Conservation (phyloP, 352 stramenopile species). For the Phytophthora syringae region DNA sequence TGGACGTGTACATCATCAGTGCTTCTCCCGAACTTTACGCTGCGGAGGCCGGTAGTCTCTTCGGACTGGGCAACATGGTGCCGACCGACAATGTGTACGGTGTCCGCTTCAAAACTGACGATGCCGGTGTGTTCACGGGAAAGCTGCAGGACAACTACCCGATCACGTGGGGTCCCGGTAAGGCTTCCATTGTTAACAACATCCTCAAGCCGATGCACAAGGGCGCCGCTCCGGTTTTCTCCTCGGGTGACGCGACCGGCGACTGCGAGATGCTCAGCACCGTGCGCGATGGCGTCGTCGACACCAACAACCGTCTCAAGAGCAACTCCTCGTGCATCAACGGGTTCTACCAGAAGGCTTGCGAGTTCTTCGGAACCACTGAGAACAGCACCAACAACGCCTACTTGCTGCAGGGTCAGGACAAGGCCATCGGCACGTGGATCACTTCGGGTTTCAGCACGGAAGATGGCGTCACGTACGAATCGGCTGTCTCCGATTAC, state of each 20-base stretch:
- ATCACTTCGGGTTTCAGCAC: constrained; percentile 74
- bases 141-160: constrained; percentile 54
- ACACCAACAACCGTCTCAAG: constrained; percentile 75
- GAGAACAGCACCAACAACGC: constrained; percentile 52
- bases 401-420: constrained; percentile 70
- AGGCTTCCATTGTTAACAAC: constrained; percentile 55
- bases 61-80: constrained; percentile 60
- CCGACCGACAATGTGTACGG: constrained; percentile 58
- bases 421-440: constrained; percentile 67
- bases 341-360: constrained; percentile 65
- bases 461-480: constrained; percentile 59
- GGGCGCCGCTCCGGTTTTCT: constrained; percentile 54
- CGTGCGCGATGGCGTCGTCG: constrained; percentile 62
- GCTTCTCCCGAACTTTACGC: constrained; percentile 65
- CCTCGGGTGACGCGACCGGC: constrained; percentile 59
- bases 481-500: constrained; percentile 44
- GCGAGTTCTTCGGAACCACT: constrained; percentile 48
- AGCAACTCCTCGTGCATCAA: constrained; percentile 57
- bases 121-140: constrained; percentile 49
- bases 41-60: constrained; percentile 47
- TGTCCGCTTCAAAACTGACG: constrained; percentile 59
- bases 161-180: constrained; percentile 72
- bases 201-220: constrained; percentile 54
- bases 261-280: constrained; percentile 71
- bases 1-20: constrained; percentile 70